These are phyloP conservation scores for Sugiyamaella japonica DNA, from an alignment of 1,139 yeast genomes.

Conservation along the genomic window DNA sequence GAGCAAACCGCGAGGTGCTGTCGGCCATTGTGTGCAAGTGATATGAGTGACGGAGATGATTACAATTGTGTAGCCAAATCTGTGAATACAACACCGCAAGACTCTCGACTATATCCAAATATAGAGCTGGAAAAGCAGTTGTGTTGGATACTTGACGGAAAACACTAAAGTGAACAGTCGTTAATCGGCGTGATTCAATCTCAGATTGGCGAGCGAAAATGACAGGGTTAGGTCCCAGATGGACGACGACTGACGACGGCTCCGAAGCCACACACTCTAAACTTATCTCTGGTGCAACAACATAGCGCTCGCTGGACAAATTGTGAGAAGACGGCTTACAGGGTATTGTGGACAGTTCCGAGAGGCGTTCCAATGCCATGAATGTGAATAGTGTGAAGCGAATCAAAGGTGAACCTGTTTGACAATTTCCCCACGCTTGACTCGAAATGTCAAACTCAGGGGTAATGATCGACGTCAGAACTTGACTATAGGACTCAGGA, in stretches of 20 bases:
- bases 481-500: not conserved
- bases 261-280: too few species aligned
- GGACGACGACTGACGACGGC: not conserved
- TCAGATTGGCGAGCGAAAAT: slow-evolving; percentile 1
- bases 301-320: too few species aligned
- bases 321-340: too few species aligned
- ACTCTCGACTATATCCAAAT: not conserved
- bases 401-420: too few species aligned
- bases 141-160: too few species aligned
- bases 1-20: slow-evolving; percentile 42
- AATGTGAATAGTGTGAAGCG: too few species aligned
- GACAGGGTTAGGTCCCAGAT: not conserved
- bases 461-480: not conserved
- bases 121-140: too few species aligned
- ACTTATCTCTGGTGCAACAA: too few species aligned
- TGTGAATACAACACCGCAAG: not conserved
- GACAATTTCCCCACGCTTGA: too few species aligned
- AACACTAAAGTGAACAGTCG: not conserved
- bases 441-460: too few species aligned
- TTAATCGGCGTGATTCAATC: not conserved
- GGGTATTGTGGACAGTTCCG: too few species aligned
- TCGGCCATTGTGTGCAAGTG: slow-evolving; percentile 4
- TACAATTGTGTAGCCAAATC: not conserved
- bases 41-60: not conserved
- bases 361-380: too few species aligned